Conservation (phyloP, 331 rosid species). For the Acacia concinna region DNA sequence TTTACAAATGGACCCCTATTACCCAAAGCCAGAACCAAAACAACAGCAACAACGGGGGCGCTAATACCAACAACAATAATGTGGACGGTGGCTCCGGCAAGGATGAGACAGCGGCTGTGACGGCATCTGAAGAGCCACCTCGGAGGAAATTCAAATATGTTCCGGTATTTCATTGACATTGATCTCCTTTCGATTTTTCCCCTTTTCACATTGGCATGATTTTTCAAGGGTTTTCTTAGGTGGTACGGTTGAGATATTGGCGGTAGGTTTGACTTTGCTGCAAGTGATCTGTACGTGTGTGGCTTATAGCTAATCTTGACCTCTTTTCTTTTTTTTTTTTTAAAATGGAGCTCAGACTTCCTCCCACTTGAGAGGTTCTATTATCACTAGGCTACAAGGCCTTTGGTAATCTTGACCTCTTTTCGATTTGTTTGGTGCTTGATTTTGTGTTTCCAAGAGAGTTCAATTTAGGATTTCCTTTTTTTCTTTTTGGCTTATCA, state of each 20-base stretch:
- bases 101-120: slow-evolving; percentile 31
- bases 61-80: slow-evolving; percentile 7
- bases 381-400: too few species aligned
- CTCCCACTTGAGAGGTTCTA: too few species aligned
- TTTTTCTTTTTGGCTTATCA: neutral
- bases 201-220: neutral
- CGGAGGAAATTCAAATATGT: slow-evolving; percentile 84
- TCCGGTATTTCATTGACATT: slow-evolving; percentile 57
- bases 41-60: slow-evolving; percentile 13
- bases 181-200: neutral
- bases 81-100: slow-evolving; percentile 40
- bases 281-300: neutral
- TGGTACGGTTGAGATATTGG: neutral
- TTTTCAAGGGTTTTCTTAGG: neutral
- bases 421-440: neutral
- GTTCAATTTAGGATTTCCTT: slow-evolving; percentile 38
- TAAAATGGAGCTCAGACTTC: too few species aligned
- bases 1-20: slow-evolving; percentile 90
- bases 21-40: slow-evolving; percentile 63
- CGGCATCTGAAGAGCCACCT: slow-evolving; percentile 65
- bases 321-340: too few species aligned
- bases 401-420: neutral
- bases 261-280: neutral
- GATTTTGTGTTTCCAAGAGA: neutral
- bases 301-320: neutral